These are phyloP conservation scores for Orbilia javanica DNA, from an alignment of 2,329 filamentous ascomycete genomes.

Conservation along the genomic window DNA sequence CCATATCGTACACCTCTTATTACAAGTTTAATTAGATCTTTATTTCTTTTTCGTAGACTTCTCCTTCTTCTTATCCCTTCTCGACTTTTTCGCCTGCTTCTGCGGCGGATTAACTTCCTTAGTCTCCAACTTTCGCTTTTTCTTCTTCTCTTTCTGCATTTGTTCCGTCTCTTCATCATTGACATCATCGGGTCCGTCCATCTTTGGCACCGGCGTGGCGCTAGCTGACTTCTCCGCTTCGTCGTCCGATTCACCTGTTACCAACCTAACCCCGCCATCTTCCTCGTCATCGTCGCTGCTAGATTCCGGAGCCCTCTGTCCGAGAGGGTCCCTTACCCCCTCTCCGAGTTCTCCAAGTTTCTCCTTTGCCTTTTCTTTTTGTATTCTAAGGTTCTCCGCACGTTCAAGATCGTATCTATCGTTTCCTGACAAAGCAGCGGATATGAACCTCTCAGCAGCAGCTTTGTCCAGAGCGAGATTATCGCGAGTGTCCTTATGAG, in stretches of 20 bases:
- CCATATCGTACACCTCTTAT: conserved; percentile 42
- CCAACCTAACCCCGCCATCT: conserved; percentile 36
- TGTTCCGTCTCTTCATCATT: conserved; percentile 59
- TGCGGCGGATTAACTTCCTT: conserved; percentile 59
- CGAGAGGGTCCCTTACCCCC: conserved; percentile 54
- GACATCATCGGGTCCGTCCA: conserved; percentile 63
- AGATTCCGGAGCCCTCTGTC: conserved; percentile 24
- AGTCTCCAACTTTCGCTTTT: conserved; percentile 62
- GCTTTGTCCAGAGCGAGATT: conserved; percentile 60
- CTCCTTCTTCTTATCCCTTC: conserved; percentile 59
- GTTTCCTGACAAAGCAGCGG: conserved; percentile 76
- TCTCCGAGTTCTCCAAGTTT: conserved; percentile 67
- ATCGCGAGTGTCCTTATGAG: conserved; percentile 35
- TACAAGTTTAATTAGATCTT: background rate
- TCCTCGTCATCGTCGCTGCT: conserved; percentile 36
- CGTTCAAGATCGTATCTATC: conserved; percentile 69
- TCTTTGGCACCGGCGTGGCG: conserved; percentile 46
- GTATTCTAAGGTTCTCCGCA: conserved; percentile 69
- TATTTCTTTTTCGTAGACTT: conserved; percentile 35
- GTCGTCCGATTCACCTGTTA: conserved; percentile 37
- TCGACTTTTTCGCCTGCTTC: conserved; percentile 61
- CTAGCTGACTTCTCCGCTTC: conserved; percentile 49
- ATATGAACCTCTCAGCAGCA: conserved; percentile 72
- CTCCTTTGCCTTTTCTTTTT: conserved; percentile 68
- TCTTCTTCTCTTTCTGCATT: conserved; percentile 62